Percentiles rank a stretch among this genome's conserved stretches.
These are phyloP conservation scores for Phytophthora sp. DNA, from an alignment of 352 stramenopile genomes.

Conservation along the genomic window DNA sequence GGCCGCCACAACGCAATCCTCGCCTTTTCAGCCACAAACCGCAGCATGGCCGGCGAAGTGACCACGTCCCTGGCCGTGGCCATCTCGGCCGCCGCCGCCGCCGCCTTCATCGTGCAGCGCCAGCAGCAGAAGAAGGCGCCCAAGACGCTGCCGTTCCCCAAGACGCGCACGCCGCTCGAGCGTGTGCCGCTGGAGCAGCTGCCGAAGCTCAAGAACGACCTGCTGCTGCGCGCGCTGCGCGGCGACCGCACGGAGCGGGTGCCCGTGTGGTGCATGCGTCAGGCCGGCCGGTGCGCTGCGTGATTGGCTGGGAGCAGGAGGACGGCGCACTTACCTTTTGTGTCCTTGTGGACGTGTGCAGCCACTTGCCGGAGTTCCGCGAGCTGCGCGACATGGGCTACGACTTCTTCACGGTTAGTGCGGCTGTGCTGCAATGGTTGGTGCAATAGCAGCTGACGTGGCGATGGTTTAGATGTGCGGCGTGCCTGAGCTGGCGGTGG, in stretches of 20 bases:
- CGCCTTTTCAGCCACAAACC: background rate
- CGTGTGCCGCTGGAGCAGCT: slow-evolving; percentile 71
- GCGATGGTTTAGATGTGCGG: slow-evolving; percentile 70
- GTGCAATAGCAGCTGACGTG: background rate
- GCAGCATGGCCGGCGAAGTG: slow-evolving; percentile 23
- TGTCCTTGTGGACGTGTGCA: slow-evolving; percentile 18
- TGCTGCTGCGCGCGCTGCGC: slow-evolving; percentile 85
- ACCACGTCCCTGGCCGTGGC: slow-evolving; percentile 36
- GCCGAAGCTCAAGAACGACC: slow-evolving; percentile 91
- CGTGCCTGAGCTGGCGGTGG: slow-evolving; percentile 88
- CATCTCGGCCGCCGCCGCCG: slow-evolving; percentile 62
- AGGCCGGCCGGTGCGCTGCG: slow-evolving; percentile 91
- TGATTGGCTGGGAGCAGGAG: background rate
- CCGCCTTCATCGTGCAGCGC: slow-evolving; percentile 65
- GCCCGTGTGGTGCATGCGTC: slow-evolving; percentile 98
- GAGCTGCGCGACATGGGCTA: slow-evolving; percentile 83
- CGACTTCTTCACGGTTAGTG: slow-evolving; percentile 87
- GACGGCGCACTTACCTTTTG: no score
- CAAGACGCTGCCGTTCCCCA: slow-evolving; percentile 62
- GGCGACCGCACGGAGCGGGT: slow-evolving; percentile 90
- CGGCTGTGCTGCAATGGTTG: background rate
- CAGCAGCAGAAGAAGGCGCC: slow-evolving; percentile 44
- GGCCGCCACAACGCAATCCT: slow-evolving; percentile 2
- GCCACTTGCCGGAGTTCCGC: slow-evolving; percentile 89
- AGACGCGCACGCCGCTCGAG: slow-evolving; percentile 70